Percentiles rank a stretch among this genome's conserved stretches.
These are phyloP conservation scores for Hypoxylon lienhwacheense DNA, from an alignment of 495 filamentous ascomycete species.

Conservation along the genomic window DNA sequence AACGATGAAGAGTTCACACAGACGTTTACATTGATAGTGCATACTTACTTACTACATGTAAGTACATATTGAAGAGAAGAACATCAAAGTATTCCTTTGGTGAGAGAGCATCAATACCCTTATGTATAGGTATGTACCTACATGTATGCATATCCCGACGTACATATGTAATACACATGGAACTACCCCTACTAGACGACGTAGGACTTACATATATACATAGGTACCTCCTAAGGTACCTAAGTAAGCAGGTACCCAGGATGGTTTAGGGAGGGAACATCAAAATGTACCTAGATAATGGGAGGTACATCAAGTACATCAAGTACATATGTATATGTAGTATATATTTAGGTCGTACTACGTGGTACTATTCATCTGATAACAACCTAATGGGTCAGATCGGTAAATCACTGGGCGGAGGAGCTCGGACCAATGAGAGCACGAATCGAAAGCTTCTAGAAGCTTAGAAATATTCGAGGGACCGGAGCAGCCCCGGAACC, in stretches of 20 bases:
- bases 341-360: too few relatives aligned
- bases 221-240: too few relatives aligned
- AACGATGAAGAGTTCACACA: neutral
- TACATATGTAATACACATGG: too few relatives aligned
- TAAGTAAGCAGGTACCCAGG: neutral
- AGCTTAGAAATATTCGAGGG: slow-evolving; percentile 25
- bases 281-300: neutral
- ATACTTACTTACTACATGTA: neutral
- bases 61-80: neutral
- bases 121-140: too few relatives aligned
- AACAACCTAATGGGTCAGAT: slow-evolving; percentile 33
- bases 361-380: too few relatives aligned
- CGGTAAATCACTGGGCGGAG: slow-evolving; percentile 33
- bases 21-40: neutral
- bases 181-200: too few relatives aligned
- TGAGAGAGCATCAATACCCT: too few relatives aligned
- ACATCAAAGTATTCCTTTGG: too few relatives aligned
- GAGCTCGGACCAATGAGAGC: slow-evolving; percentile 25
- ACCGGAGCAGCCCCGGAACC: slow-evolving; percentile 33
- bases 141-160: too few relatives aligned
- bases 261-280: neutral
- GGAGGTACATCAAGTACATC: neutral
- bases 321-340: slow-evolving; percentile 8
- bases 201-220: too few relatives aligned
- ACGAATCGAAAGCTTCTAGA: slow-evolving; percentile 27